phyloP scores from a whole-genome alignment of 768 basidiomycete genomes.

The Podaxis sp. region DNA sequence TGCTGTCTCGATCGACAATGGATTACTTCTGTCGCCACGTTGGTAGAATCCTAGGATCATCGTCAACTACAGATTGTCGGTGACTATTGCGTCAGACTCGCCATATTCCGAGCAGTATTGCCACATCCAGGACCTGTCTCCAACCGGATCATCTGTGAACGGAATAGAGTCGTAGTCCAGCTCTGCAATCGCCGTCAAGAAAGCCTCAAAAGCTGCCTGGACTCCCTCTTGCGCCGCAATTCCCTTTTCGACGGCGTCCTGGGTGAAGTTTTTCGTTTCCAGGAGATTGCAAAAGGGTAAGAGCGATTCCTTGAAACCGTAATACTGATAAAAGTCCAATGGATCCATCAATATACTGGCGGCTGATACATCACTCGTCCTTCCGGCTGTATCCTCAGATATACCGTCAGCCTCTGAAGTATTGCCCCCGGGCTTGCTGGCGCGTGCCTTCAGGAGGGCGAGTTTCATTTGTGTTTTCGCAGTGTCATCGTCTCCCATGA shows the following conservation, averaged over 20 bases:
- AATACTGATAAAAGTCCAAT: constrained; percentile 48
- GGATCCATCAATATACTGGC: constrained; percentile 50
- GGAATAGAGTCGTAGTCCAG: constrained; percentile 46
- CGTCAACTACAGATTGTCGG: neutral
- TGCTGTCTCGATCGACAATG: constrained; percentile 46
- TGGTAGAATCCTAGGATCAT: constrained; percentile 41
- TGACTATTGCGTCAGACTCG: constrained; percentile 12
- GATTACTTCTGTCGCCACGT: constrained; percentile 42
- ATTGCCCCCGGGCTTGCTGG: constrained; percentile 42
- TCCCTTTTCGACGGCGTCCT: constrained; percentile 34
- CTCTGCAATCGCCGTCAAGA: constrained; percentile 40
- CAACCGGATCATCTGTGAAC: constrained; percentile 40
- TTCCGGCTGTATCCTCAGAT: constrained; percentile 29
- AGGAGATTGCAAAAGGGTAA: constrained; percentile 48
- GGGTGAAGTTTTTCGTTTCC: constrained; percentile 43
- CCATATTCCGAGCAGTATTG: constrained; percentile 55
- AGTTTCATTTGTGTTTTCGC: constrained; percentile 39
- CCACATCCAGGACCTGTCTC: constrained; percentile 50
- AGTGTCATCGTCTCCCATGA: constrained; percentile 30
- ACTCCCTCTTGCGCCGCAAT: constrained; percentile 32
- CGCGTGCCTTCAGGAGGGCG: constrained; percentile 36
- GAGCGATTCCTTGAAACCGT: constrained; percentile 41
- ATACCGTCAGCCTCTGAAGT: constrained; percentile 33
- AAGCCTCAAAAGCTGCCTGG: constrained; percentile 36
- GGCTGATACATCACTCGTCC: constrained; percentile 36